phyloP scores from a whole-genome alignment of 2,329 filamentous ascomycete genomes.

The Epichloe uncinata region DNA sequence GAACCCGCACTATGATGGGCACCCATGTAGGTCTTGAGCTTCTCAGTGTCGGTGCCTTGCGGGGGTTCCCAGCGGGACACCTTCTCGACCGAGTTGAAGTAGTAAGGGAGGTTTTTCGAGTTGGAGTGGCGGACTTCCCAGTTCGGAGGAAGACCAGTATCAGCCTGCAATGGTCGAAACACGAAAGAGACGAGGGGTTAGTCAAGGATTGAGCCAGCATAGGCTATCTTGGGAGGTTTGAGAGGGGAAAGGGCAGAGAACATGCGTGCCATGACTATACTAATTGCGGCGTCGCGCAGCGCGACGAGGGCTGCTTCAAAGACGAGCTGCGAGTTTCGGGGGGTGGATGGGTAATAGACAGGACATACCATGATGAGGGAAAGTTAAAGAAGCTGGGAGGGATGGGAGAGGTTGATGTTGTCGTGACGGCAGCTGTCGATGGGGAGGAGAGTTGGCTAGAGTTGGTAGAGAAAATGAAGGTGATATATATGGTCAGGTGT shows the following conservation, averaged over 20 bases:
- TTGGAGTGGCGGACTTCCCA: slow-evolving; percentile 98
- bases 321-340: slow-evolving; percentile 3
- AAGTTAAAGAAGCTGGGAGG: not conserved
- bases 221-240: not conserved
- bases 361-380: slow-evolving; percentile 6
- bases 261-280: slow-evolving; percentile 6
- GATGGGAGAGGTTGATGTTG: not conserved
- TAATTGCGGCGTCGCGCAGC: slow-evolving; percentile 5
- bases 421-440: slow-evolving; percentile 2
- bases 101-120: slow-evolving; percentile 97
- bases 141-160: slow-evolving; percentile 67
- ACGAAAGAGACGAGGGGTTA: not conserved
- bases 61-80: slow-evolving; percentile 97
- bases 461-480: not conserved
- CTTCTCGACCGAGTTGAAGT: slow-evolving; percentile 81
- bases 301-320: slow-evolving; percentile 3
- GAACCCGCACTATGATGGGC: slow-evolving; percentile 57
- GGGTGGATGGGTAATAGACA: not conserved
- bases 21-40: slow-evolving; percentile 90
- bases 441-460: not conserved
- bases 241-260: not conserved
- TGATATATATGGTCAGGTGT: slow-evolving; percentile 1
- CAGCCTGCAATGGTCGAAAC: slow-evolving; percentile 32
- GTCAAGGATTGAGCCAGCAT: not conserved
- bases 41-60: slow-evolving; percentile 73